A percentile compares a stretch with the other conserved stretches of the same genome.
These are phyloP conservation scores for Sedum album DNA, from an alignment of 164 flowering plant species.

Conservation along the genomic window DNA sequence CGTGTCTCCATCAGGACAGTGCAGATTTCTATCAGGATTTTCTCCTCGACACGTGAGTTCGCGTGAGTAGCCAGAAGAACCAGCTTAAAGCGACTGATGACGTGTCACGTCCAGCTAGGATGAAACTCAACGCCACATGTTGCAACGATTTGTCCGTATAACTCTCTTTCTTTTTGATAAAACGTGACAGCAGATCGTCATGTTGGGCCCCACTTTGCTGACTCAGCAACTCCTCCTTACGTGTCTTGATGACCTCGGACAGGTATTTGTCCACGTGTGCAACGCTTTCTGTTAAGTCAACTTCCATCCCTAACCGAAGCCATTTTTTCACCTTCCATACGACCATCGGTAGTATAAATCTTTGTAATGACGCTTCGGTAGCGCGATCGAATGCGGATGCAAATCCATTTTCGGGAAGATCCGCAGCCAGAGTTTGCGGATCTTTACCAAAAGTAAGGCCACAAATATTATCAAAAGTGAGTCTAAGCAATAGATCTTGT, in stretches of 20 bases:
- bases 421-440: conserved; percentile 1
- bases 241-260: conserved; percentile 3
- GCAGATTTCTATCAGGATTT: conserved; percentile 7
- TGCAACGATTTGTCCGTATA: not conserved
- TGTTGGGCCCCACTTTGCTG: conserved; percentile 11
- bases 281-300: conserved; percentile 8
- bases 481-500: conserved; percentile 6
- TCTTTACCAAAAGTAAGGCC: conserved; percentile 8
- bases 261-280: conserved; percentile 8
- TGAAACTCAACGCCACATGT: not conserved
- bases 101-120: conserved; percentile 9
- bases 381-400: conserved; percentile 8
- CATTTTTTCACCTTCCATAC: conserved; percentile 9
- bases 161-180: not conserved
- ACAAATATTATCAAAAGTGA: conserved; percentile 8
- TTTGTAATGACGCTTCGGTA: conserved; percentile 8
- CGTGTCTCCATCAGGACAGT: conserved; percentile 11
- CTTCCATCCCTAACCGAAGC: conserved; percentile 9
- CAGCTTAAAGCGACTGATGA: conserved; percentile 5
- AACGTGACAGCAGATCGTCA: not conserved
- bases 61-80: conserved; percentile 10
- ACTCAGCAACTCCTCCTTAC: conserved; percentile 3
- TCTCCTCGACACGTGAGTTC: conserved; percentile 8
- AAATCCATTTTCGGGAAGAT: conserved; percentile 8
- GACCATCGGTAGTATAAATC: conserved; percentile 2